phyloP scores from a whole-genome alignment of 176 grass and related monocot genomes.

The Oropetium thomaeum region DNA sequence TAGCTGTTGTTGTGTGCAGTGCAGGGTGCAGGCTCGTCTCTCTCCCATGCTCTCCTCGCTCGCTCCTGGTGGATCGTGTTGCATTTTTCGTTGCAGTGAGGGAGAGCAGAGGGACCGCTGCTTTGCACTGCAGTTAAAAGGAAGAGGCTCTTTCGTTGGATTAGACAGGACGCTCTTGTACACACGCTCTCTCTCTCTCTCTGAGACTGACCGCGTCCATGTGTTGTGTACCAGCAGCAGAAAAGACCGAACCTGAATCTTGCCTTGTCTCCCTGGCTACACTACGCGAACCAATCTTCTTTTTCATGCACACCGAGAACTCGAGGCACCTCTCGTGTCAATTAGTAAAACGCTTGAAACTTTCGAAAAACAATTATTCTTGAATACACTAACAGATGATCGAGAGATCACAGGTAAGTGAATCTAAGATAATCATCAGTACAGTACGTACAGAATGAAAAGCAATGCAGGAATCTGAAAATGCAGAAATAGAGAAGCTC shows the following conservation, averaged over 20 bases:
- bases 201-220: background rate
- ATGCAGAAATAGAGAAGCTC: background rate
- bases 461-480: background rate
- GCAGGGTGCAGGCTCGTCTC: background rate
- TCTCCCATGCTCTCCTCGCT: background rate
- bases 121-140: constrained; percentile 14
- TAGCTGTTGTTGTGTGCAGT: background rate
- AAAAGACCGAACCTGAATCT: constrained; percentile 6
- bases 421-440: no score
- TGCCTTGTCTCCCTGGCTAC: background rate
- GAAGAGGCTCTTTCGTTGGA: background rate
- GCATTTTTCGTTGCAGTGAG: background rate
- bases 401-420: no score
- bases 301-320: no score
- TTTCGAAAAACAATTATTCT: no score
- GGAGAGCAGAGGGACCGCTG: background rate
- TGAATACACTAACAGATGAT: no score
- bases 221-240: background rate
- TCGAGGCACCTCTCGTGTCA: no score
- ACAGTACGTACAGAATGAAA: no score
- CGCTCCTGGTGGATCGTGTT: background rate
- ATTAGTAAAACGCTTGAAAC: background rate
- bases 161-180: background rate
- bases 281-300: no score
- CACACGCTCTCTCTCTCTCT: background rate